A percentile compares a stretch with the other conserved stretches of the same genome.
Evolutionary conservation across 805 yeast genomes (phyloP).

Genomic region (Candida tammaniensis): DNA sequence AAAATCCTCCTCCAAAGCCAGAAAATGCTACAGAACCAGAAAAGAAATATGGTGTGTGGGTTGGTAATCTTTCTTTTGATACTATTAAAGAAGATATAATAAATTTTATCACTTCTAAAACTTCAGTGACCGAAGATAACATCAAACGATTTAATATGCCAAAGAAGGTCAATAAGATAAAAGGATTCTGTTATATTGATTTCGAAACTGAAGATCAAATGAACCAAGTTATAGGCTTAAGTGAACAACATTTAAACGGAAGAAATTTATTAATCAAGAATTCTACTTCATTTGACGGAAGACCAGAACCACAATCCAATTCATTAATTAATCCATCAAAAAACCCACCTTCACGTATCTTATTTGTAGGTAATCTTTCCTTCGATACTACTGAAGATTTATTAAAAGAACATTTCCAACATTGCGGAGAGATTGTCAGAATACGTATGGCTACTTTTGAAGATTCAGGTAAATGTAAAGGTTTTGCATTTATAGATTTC

Average conservation of each 20-base stretch:
- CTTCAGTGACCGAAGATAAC: constrained; percentile 45
- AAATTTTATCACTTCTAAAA: constrained; percentile 61
- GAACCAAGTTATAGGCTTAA: constrained; percentile 57
- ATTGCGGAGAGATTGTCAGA: constrained; percentile 81
- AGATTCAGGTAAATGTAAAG: constrained; percentile 94
- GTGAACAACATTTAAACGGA: constrained; percentile 75
- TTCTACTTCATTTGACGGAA: constrained; percentile 78
- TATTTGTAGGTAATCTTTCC: constrained; percentile 90
- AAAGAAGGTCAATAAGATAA: constrained; percentile 61
- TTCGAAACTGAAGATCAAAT: constrained; percentile 61
- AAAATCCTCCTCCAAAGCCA: constrained; percentile 40
- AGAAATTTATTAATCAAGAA: constrained; percentile 83
- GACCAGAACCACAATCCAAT: constrained; percentile 54
- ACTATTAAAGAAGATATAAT: constrained; percentile 73
- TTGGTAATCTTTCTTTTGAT: constrained; percentile 87
- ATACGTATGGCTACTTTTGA: constrained; percentile 98
- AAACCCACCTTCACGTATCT: constrained; percentile 84
- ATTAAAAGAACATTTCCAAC: constrained; percentile 78
- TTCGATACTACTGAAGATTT: constrained; percentile 86
- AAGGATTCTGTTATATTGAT: constrained; percentile 92
- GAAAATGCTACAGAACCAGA: constrained; percentile 25
- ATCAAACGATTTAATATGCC: constrained; percentile 81
- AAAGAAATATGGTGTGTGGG: constrained; percentile 78
- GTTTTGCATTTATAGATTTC: constrained; percentile 91
- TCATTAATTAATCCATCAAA: constrained; percentile 42